Base-by-base conservation (phyloP, 331 rosid species). In the Quercus lobata region DNA sequence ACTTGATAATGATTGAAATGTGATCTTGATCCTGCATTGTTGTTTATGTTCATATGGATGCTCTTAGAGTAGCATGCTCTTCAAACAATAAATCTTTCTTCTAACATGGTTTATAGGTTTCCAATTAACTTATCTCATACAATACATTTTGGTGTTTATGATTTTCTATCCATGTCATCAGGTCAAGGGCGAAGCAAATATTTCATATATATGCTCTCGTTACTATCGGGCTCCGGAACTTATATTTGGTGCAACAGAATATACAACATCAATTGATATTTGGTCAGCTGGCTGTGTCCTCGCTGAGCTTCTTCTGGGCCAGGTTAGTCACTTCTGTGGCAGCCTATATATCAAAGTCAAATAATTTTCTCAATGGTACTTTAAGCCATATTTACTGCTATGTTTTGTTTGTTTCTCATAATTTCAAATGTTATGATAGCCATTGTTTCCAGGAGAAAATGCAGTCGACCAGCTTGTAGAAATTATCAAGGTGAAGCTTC, bases 251-350 rank as follows among this genome's bases (percentile, higher is more conserved):
- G 98, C 99, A 15, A 93, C 97, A 37, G 99, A 93, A 85, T 96
- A 93, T 84, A 89, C 99, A 72, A 87, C 97, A 69, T 91, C 97
- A 54, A 87, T 96, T 57, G 99, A 96, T 83, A 89, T 93, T 63
- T 93, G 99, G 99, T 96, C 98, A 75, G 94, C 97, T 88, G 99
- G 99, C 81, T 96, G 99, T 87, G 99, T 91, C 70, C 99, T 96
- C 69, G 99, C 99, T 5, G 97, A 96, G 88, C 98, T 96, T 77
- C 98, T 96, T 82, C 86, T 93, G 57, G 98, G 98, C 83, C 97
- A 91, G 98, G 99, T 96, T 78, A 49, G 82, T 83, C 41, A 78
- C 73, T 74, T 72, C 69, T 54, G 15, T 58, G 68, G 77, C 53
- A 73, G 65, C 44, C 37, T 61, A 6, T 79, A 32, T 73, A 66